Percentiles rank a stretch among this genome's conserved stretches.
Evolutionary conservation across 495 filamentous ascomycete genomes (phyloP).

Genomic region (Neurospora intermedia): DNA sequence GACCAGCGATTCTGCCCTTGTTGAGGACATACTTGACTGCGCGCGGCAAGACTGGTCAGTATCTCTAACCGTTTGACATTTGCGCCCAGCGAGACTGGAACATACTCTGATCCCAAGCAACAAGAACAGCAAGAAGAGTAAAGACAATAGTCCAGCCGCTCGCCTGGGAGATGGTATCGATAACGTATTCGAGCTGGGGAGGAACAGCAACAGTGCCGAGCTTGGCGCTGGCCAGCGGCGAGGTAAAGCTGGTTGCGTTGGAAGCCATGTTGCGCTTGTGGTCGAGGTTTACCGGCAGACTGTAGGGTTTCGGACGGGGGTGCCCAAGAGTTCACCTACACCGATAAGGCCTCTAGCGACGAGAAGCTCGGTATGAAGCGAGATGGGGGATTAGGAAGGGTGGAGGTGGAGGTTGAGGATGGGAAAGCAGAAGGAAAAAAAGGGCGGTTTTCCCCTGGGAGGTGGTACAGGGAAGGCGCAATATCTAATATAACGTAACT

Average conservation of each 20-base stretch:
- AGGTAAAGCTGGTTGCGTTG: slow-evolving; percentile 61
- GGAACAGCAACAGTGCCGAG: slow-evolving; percentile 33
- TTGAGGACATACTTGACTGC: slow-evolving; percentile 74
- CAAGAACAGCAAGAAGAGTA: slow-evolving; percentile 55
- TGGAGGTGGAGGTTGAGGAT: neutral
- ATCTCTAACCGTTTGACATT: neutral
- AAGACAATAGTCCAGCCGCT: slow-evolving; percentile 53
- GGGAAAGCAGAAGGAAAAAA: slow-evolving; percentile 3
- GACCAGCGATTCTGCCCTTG: slow-evolving; percentile 80
- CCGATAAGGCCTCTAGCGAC: neutral
- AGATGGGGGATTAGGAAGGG: neutral
- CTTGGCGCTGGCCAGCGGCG: slow-evolving; percentile 61
- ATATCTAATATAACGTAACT: neutral
- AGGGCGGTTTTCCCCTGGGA: neutral
- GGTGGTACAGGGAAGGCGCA: neutral
- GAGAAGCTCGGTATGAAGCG: neutral
- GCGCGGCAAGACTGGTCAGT: slow-evolving; percentile 4
- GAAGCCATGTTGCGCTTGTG: slow-evolving; percentile 42
- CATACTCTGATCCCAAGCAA: slow-evolving; percentile 82
- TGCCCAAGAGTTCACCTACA: neutral
- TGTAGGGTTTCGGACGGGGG: neutral
- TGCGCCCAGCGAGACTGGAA: slow-evolving; percentile 3
- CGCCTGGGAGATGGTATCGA: slow-evolving; percentile 39
- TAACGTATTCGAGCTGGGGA: slow-evolving; percentile 31
- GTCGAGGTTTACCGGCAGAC: neutral